phyloP scores from a whole-genome alignment of 2,329 filamentous ascomycete genomes.

The Neopestalotiopsis rosae region DNA sequence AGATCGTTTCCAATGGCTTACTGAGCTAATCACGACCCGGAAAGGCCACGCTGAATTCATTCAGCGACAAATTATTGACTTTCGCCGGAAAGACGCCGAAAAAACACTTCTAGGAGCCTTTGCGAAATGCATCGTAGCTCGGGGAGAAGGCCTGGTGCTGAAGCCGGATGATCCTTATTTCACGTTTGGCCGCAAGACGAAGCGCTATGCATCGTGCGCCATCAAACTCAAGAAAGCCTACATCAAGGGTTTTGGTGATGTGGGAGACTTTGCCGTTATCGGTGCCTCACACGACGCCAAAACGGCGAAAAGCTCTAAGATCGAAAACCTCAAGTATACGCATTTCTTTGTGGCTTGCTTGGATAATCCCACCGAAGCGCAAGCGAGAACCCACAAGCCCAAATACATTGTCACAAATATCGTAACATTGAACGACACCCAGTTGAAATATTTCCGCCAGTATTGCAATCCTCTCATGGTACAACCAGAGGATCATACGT shows the following conservation, averaged over 20 bases:
- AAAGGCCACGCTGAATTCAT: slow-evolving; percentile 71
- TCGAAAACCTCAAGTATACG: slow-evolving; percentile 71
- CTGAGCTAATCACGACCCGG: slow-evolving; percentile 54
- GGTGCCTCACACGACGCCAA: slow-evolving; percentile 74
- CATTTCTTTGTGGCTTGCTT: slow-evolving; percentile 82
- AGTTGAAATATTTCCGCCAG: slow-evolving; percentile 56
- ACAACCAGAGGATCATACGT: slow-evolving; percentile 41
- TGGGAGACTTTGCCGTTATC: slow-evolving; percentile 81
- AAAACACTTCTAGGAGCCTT: slow-evolving; percentile 68
- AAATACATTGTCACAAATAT: slow-evolving; percentile 71
- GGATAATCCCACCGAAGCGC: slow-evolving; percentile 67
- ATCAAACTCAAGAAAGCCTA: slow-evolving; percentile 94
- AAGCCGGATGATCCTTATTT: slow-evolving; percentile 86
- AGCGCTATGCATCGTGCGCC: slow-evolving; percentile 54
- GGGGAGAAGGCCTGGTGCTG: slow-evolving; percentile 80
- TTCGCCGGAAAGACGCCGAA: slow-evolving; percentile 56
- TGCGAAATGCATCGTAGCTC: slow-evolving; percentile 66
- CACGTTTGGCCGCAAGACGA: slow-evolving; percentile 45
- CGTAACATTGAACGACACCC: slow-evolving; percentile 58
- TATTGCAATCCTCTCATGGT: slow-evolving; percentile 52
- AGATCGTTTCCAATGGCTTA: slow-evolving; percentile 65
- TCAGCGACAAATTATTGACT: slow-evolving; percentile 71
- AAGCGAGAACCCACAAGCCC: slow-evolving; percentile 56
- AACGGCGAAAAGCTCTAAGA: slow-evolving; percentile 60
- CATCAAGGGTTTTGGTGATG: slow-evolving; percentile 76